Evolutionary conservation across 306 rosid genomes (phyloP).

Genomic region (Trifolium pratense): DNA sequence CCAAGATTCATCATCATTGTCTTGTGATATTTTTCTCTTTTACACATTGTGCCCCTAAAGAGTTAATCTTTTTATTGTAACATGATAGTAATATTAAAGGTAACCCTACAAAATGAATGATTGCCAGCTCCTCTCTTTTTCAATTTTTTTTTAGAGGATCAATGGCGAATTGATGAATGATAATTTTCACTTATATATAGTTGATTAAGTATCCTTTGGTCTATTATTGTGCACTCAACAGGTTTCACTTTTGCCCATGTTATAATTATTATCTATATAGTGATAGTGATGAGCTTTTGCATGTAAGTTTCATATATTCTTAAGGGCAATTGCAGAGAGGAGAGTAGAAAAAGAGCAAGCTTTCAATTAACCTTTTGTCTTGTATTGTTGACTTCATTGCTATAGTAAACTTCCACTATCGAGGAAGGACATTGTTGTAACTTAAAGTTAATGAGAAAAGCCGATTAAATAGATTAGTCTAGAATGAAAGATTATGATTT

Average conservation of each 20-base stretch:
- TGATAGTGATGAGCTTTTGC: conserved; percentile 40
- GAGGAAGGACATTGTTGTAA: conserved; percentile 14
- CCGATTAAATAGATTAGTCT: too few species aligned
- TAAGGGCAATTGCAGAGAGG: conserved; percentile 11
- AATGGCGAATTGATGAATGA: conserved; percentile 50
- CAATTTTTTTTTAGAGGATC: conserved; percentile 35
- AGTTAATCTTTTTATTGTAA: conserved; percentile 17
- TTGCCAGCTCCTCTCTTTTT: conserved; percentile 15
- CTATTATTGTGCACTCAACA: conserved; percentile 71
- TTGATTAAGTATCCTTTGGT: conserved; percentile 25
- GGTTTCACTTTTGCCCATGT: conserved; percentile 50
- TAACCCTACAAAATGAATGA: conserved; percentile 58
- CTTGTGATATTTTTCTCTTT: conserved; percentile 52
- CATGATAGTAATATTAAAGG: conserved; percentile 43
- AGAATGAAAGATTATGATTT: too few species aligned
- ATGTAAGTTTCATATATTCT: conserved; percentile 46
- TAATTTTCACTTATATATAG: conserved; percentile 46
- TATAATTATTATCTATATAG: conserved; percentile 34
- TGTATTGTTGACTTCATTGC: conserved; percentile 66
- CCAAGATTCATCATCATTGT: conserved; percentile 87
- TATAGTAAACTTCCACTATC: conserved; percentile 69
- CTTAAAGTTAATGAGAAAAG: too few species aligned
- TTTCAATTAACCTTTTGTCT: conserved; percentile 47
- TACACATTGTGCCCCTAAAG: conserved; percentile 47
- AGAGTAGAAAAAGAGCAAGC: conserved; percentile 2